A percentile compares a stretch with the other conserved stretches of the same genome.
These are phyloP conservation scores for Cucumis sativus DNA, from an alignment of 306 rosid species.

Conservation along the genomic window DNA sequence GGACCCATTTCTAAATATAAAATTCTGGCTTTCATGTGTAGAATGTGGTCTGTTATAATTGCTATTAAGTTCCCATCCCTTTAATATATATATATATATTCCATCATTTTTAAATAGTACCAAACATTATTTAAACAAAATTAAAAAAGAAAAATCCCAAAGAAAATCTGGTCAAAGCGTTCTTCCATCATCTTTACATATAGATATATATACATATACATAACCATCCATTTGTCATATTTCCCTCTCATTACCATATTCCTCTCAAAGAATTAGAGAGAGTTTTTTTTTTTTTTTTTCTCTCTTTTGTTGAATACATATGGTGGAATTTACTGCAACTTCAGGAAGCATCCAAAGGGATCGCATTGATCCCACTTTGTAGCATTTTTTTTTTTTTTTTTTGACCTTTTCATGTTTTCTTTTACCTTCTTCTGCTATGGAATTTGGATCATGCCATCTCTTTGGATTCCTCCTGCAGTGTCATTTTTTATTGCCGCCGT, in stretches of 20 bases:
- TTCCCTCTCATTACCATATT: background rate
- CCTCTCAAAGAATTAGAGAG: background rate
- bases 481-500: background rate
- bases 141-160: background rate
- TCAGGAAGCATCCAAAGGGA: conserved; percentile 29
- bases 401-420: background rate
- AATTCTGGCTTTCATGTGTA: background rate
- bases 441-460: conserved; percentile 48
- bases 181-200: background rate
- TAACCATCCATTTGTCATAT: background rate
- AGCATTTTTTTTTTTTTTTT: background rate
- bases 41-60: background rate
- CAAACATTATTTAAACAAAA: background rate
- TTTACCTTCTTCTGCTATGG: background rate
- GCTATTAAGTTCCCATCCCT: background rate
- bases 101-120: background rate
- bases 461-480: conserved; percentile 14
- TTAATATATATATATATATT: background rate
- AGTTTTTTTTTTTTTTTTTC: background rate
- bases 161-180: background rate
- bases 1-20: background rate
- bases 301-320: background rate
- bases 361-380: conserved; percentile 26
- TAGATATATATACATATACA: background rate
- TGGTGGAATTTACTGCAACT: conserved; percentile 8